These are phyloP conservation scores for Flagelloscypha sp. DNA, from an alignment of 768 basidiomycete species.

Conservation along the genomic window DNA sequence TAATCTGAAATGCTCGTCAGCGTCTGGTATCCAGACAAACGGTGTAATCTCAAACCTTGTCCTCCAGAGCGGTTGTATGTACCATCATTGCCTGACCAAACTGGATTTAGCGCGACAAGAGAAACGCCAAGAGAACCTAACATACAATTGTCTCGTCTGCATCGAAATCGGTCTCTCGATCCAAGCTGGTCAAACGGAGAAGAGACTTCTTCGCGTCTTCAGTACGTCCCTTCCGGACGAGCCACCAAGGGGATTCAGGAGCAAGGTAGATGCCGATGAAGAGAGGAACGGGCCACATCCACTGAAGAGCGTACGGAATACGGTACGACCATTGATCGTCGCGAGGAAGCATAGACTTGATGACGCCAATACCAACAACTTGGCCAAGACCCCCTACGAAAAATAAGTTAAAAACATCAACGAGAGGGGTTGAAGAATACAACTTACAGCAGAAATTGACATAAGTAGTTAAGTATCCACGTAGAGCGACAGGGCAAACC, in stretches of 20 bases:
- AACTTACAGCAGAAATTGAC: slow-evolving; percentile 18
- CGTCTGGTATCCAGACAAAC: too few relatives aligned
- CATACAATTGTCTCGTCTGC: slow-evolving; percentile 12
- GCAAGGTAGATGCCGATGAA: slow-evolving; percentile 22
- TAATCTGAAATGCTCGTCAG: too few relatives aligned
- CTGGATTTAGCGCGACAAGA: slow-evolving; percentile 16
- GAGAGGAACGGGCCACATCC: slow-evolving; percentile 24
- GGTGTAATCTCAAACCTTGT: too few relatives aligned
- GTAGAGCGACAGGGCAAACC: slow-evolving; percentile 14
- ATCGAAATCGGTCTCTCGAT: slow-evolving; percentile 16
- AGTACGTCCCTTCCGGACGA: slow-evolving; percentile 20
- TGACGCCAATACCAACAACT: slow-evolving; percentile 15
- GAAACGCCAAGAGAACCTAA: background rate
- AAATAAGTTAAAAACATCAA: too few relatives aligned
- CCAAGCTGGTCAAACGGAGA: slow-evolving; percentile 11
- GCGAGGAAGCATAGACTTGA: slow-evolving; percentile 13
- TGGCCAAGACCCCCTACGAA: slow-evolving; percentile 14
- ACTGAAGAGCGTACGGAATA: slow-evolving; percentile 19
- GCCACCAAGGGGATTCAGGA: slow-evolving; percentile 26
- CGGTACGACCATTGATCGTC: slow-evolving; percentile 14
- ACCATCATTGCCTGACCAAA: slow-evolving; percentile 13
- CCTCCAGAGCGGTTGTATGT: slow-evolving; percentile 22
- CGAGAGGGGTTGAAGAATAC: too few relatives aligned
- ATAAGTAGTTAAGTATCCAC: slow-evolving; percentile 15
- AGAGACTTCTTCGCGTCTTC: slow-evolving; percentile 17